Base-by-base conservation (phyloP, 2,329 filamentous ascomycete species). In the Sporothrix luriei region DNA sequence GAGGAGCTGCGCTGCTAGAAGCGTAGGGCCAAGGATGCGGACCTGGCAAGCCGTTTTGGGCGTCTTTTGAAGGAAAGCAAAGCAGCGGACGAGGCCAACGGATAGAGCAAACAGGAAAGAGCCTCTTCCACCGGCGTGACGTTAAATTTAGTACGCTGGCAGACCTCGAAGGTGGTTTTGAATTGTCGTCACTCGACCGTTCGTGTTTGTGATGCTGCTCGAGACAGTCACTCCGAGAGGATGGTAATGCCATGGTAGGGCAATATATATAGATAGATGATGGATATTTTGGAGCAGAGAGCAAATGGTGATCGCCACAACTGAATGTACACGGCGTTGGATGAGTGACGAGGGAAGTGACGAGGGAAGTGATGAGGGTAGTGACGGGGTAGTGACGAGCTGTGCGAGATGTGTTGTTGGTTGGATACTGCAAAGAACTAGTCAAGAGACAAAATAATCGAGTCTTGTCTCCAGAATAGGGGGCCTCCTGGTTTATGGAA, bases 401-500 rank as follows among this genome's bases (percentile, higher is more conserved):
- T 59, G 57, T 40, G 61, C 14, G 26, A 16, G 43, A 64, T 49
- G 61, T 14, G 61, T 49, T 64, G 61, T 64, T 64, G 16, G 61
- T 43, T 24, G 24, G 26, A 40, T 33, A 49, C 46, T 49, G 43
- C 43, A 29, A 49, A 48, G 16, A 24, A 21, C 33, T 21, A 40
- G 33, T 40, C 55, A 21, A 29, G 33, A 19, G n/a, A n/a, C 24
- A 43, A 61, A 43, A 9, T 13, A 43, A 10, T n/a, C n/a, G 2
- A 43, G n/a, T 61, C 33, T 61, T 14, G 52, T 38, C 14, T 46
- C 33, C 57, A 29, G 16, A 48, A 64, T 29, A 43, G 7, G 24
- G 59, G 59, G 38, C 9, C 38, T 21, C 57, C 46, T 46, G 24
- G 59, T 29, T 19, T 6, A 48, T 10, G 55, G 55, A 29, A 24